These are phyloP conservation scores for Tolypocladium inflatum DNA, from an alignment of 2,329 filamentous ascomycete genomes.

Conservation along the genomic window DNA sequence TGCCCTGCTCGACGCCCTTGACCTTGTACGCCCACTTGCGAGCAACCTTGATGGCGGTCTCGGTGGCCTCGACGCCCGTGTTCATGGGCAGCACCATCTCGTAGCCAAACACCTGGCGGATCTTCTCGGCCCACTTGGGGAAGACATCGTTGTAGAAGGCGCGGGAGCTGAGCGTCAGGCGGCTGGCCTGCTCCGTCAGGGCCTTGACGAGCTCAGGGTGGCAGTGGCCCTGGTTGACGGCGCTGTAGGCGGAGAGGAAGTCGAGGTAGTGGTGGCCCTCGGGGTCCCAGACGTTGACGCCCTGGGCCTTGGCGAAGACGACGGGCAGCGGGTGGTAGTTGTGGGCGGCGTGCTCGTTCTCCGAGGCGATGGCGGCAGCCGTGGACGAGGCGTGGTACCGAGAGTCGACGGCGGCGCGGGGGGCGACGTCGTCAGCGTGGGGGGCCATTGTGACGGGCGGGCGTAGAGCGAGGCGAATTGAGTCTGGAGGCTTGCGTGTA, in stretches of 20 bases:
- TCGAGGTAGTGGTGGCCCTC: constrained; percentile 94
- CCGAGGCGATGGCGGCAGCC: constrained; percentile 65
- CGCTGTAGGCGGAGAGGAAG: constrained; percentile 95
- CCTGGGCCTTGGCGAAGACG: constrained; percentile 78
- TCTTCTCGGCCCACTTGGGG: constrained; percentile 87
- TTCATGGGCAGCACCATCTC: constrained; percentile 99
- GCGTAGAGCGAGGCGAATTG: background rate
- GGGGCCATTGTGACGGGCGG: constrained; percentile 41
- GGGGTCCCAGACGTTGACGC: constrained; percentile 90
- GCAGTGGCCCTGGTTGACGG: constrained; percentile 96
- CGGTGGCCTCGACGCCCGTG: constrained; percentile 90
- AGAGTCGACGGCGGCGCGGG: constrained; percentile 18
- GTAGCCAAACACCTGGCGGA: constrained; percentile 81
- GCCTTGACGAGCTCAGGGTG: constrained; percentile 93
- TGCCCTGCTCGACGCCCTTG: constrained; percentile 76
- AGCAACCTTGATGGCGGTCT: constrained; percentile 93
- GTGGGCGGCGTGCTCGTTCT: constrained; percentile 84
- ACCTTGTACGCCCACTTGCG: constrained; percentile 97
- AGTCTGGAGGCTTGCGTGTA: background rate
- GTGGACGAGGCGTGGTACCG: constrained; percentile 71
- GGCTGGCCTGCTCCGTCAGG: constrained; percentile 77
- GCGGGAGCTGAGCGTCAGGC: constrained; percentile 83
- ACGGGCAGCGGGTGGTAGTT: constrained; percentile 98
- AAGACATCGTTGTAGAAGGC: constrained; percentile 99
- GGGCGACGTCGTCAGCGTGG: constrained; percentile 38